Evolutionary conservation across 306 rosid genomes (phyloP), one percentile per base, ranked within the genome.

Genomic region (Pyrus pyrifolia): DNA sequence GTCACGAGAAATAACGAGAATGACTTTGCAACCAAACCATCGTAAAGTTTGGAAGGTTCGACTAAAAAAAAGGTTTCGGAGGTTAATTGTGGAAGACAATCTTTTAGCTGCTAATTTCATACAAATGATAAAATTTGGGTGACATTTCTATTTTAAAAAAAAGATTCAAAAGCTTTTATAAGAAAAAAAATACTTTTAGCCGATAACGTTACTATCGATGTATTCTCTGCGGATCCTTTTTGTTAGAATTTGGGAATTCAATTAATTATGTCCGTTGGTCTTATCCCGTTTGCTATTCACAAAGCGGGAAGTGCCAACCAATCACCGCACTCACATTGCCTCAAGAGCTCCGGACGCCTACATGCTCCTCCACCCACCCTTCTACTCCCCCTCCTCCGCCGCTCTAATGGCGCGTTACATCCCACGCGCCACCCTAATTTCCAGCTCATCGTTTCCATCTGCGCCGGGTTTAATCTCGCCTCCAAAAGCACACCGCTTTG

Each of bases 391-490:
- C 58, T 11, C 67, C 42, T 80, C 88, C 68, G 68, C 84, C 62
- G 35, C 73, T 61, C 72, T 53, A 35, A 90, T 91, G 98, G 89
- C 93, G 55, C 84, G 91, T 45, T 85, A 74, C 6, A 3, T 79
- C 25, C 63, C 85, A 29, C 85, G 86, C 81, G 78, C 87, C 79
- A 6, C 85, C 73, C 84, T 79, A 3, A 55, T 70, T 17, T 11
- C 71, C 42, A 17, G 52, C 68, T 69, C 44, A 29, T 19, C 85
- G 18, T 38, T 31, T 18, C 83, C 25, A 11, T 45, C 78, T 57
- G 71, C 65, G 53, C 33, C 79, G 57, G 71, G 49, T 52, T n/a
- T 68, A 33, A 76, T 70, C 59, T 51, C 72, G 59, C 61, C 68
- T n/a, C 46, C n/a, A 29, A 45, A 70, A 42, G 6, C 78, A 11